phyloP scores from a whole-genome alignment of 2,329 filamentous ascomycete species.

The Nigrospora oryzae region DNA sequence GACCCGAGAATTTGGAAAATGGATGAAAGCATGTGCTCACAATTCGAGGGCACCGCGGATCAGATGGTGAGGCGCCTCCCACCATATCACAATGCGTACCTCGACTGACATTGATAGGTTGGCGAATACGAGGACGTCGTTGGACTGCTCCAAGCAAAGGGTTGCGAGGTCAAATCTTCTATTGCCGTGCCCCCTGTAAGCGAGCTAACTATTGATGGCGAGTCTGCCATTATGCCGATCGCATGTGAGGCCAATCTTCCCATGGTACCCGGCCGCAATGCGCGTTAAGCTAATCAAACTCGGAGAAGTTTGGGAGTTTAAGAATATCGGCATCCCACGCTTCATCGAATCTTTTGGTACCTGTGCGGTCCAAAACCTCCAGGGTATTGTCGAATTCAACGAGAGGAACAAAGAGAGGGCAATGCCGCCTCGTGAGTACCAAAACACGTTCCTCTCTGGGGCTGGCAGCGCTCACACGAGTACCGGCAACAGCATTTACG shows the following conservation, averaged over 20 bases:
- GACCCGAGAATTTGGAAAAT: background rate
- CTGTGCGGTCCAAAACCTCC: background rate
- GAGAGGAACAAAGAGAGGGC: background rate
- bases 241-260: conserved; percentile 1
- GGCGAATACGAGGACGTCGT: background rate
- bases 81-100: too few species aligned
- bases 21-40: background rate
- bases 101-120: background rate
- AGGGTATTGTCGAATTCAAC: conserved; percentile 2
- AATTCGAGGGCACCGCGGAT: background rate
- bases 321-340: background rate
- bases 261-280: too few species aligned
- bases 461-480: too few species aligned
- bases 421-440: conserved; percentile 1
- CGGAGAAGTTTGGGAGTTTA: conserved; percentile 3
- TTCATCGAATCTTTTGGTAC: conserved; percentile 1
- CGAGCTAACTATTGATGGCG: background rate
- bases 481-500: background rate
- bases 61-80: background rate
- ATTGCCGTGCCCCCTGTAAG: background rate
- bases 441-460: too few species aligned
- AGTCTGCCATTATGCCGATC: conserved; percentile 3
- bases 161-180: background rate
- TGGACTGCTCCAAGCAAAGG: background rate
- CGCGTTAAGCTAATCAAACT: background rate